These are phyloP conservation scores for Penicillium sp. DNA, from an alignment of 2,329 filamentous ascomycete genomes.

Conservation along the genomic window DNA sequence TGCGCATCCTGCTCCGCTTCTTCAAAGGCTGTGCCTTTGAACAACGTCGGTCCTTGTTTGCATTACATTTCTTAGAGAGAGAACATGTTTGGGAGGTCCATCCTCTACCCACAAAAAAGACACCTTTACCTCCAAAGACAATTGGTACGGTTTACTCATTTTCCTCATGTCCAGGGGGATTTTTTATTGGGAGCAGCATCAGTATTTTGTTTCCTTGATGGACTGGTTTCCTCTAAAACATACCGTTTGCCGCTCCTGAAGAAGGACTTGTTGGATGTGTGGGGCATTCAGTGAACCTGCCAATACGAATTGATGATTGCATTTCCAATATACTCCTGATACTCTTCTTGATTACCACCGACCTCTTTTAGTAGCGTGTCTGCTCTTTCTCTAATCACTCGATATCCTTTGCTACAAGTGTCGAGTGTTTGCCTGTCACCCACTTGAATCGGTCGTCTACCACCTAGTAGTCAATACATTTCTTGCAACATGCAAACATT, in stretches of 20 bases:
- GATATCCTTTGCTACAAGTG: no score
- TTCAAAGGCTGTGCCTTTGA: not conserved
- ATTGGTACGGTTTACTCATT: constrained; percentile 1
- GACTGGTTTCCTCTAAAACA: not conserved
- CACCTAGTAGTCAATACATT: no score
- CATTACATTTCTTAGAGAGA: not conserved
- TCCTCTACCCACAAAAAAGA: not conserved
- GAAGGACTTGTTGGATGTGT: not conserved
- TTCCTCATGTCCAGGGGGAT: no score
- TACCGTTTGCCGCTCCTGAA: not conserved
- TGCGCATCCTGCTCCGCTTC: not conserved
- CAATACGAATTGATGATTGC: not conserved
- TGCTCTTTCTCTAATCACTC: no score
- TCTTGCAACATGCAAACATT: no score
- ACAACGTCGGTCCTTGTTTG: not conserved
- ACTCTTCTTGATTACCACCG: not conserved
- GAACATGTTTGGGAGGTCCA: no score
- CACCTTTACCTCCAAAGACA: constrained; percentile 6
- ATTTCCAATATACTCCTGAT: not conserved
- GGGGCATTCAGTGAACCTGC: not conserved
- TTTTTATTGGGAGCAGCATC: no score
- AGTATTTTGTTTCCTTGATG: not conserved
- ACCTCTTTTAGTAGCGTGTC: no score
- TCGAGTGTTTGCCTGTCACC: no score
- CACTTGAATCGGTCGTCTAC: no score